phyloP scores from a whole-genome alignment of 345 rosid species.

The Sisymbrium irio region DNA sequence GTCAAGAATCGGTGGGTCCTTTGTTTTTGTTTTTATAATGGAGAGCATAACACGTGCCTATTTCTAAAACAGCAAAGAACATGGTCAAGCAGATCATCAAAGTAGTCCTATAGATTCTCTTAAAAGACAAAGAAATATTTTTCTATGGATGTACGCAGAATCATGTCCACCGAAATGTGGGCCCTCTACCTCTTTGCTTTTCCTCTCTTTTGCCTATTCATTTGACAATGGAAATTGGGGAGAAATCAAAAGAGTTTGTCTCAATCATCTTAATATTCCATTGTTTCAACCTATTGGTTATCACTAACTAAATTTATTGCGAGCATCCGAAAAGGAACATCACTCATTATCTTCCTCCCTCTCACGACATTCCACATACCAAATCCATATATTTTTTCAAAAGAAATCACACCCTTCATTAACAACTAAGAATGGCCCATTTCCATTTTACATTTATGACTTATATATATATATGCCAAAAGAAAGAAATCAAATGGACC shows the following conservation, averaged over 20 bases:
- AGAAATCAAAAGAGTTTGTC: conserved; percentile 5
- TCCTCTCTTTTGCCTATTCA: not conserved
- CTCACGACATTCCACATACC: conserved; percentile 17
- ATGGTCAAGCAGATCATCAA: conserved; percentile 15
- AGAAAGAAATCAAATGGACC: conserved; percentile 12
- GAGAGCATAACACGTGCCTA: conserved; percentile 1
- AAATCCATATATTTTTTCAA: not conserved
- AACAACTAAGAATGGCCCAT: not conserved
- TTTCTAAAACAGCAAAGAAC: not conserved
- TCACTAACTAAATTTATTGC: conserved; percentile 3
- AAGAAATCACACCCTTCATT: not conserved
- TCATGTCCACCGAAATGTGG: conserved; percentile 13
- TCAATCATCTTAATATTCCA: not conserved
- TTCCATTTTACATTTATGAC: conserved; percentile 14
- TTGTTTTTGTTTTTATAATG: not conserved
- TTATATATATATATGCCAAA: not conserved
- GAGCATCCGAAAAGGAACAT: conserved; percentile 25
- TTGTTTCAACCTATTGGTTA: not conserved
- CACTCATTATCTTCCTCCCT: conserved; percentile 4
- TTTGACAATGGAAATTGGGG: not conserved
- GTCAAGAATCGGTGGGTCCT: not conserved
- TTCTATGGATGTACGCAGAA: conserved; percentile 2
- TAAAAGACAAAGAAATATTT: not conserved
- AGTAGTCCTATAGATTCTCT: conserved; percentile 27
- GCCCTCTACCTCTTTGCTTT: not conserved